These are phyloP conservation scores for Elaeagnus macrophylla DNA, from an alignment of 306 rosid species.

Conservation along the genomic window DNA sequence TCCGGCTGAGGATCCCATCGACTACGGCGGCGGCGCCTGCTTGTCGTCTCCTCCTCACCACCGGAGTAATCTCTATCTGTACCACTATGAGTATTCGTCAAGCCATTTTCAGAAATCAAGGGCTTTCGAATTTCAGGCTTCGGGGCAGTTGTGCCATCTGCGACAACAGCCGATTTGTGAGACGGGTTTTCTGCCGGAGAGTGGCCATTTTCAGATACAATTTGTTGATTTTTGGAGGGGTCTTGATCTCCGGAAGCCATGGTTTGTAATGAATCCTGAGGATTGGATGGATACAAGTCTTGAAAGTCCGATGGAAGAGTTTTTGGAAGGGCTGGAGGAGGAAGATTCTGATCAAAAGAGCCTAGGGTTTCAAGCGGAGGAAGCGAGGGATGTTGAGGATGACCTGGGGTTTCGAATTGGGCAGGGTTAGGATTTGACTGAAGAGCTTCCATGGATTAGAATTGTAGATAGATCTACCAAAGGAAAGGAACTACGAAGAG, in stretches of 20 bases:
- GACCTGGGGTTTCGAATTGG: conserved; percentile 23
- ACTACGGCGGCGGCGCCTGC: conserved; percentile 75
- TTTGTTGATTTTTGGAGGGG: not conserved
- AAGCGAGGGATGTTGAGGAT: conserved; percentile 20
- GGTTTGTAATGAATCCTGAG: conserved; percentile 8
- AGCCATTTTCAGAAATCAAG: conserved; percentile 58
- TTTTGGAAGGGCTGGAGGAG: conserved; percentile 8
- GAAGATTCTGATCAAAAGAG: conserved; percentile 17
- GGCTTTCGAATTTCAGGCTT: conserved; percentile 30
- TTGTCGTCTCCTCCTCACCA: conserved; percentile 84
- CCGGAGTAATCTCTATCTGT: conserved; percentile 76
- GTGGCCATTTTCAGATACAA: conserved; percentile 4
- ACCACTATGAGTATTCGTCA: conserved; percentile 66
- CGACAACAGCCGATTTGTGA: not conserved
- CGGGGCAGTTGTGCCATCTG: not conserved
- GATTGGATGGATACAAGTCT: not conserved
- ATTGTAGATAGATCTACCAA: not conserved
- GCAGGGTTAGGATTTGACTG: conserved; percentile 29
- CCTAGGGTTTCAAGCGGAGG: conserved; percentile 22
- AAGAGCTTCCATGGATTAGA: conserved; percentile 50
- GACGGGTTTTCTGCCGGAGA: not conserved
- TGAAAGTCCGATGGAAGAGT: conserved; percentile 3
- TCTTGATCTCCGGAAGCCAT: conserved; percentile 3
- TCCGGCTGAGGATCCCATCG: conserved; percentile 99
- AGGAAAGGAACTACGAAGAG: not conserved